Conservation (phyloP, 1,284 basidiomycete genomes). For the Ustilago nuda region DNA sequence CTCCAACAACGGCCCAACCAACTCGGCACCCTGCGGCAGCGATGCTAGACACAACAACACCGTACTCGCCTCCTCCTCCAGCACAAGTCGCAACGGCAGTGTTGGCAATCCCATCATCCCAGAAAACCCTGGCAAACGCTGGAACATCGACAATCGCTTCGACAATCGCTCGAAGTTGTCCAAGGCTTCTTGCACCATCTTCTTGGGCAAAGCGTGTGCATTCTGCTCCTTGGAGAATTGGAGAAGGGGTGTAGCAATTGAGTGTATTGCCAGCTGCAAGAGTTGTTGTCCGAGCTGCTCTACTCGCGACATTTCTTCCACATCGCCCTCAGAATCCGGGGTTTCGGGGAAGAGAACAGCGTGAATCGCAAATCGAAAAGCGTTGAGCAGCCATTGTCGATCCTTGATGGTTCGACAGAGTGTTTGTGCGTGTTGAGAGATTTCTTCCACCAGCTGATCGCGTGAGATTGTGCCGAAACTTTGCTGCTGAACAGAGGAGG, state of each 20-base stretch:
- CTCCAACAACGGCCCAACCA: constrained; percentile 19
- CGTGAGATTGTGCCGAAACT: neutral
- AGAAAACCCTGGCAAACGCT: constrained; percentile 5
- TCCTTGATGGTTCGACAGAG: constrained; percentile 33
- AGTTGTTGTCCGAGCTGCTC: constrained; percentile 40
- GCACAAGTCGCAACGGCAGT: constrained; percentile 20
- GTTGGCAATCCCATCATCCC: constrained; percentile 14
- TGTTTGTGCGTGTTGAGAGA: constrained; percentile 32
- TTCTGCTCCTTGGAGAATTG: constrained; percentile 2
- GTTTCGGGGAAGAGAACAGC: constrained; percentile 25
- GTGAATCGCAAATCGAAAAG: constrained; percentile 32
- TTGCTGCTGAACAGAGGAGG: neutral
- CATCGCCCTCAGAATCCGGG: neutral
- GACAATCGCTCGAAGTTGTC: constrained; percentile 13
- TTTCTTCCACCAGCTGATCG: constrained; percentile 34
- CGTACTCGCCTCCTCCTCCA: constrained; percentile 11
- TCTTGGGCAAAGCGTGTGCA: neutral
- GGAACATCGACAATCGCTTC: constrained; percentile 11
- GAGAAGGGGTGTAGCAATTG: constrained; percentile 19
- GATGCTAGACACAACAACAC: constrained; percentile 33
- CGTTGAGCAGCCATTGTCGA: constrained; percentile 25
- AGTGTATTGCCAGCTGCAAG: constrained; percentile 31
- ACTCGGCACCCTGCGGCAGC: constrained; percentile 13
- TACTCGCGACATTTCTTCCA: neutral
- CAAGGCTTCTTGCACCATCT: neutral